Conservation (phyloP, 164 flowering plant species). For the Santalum album region DNA sequence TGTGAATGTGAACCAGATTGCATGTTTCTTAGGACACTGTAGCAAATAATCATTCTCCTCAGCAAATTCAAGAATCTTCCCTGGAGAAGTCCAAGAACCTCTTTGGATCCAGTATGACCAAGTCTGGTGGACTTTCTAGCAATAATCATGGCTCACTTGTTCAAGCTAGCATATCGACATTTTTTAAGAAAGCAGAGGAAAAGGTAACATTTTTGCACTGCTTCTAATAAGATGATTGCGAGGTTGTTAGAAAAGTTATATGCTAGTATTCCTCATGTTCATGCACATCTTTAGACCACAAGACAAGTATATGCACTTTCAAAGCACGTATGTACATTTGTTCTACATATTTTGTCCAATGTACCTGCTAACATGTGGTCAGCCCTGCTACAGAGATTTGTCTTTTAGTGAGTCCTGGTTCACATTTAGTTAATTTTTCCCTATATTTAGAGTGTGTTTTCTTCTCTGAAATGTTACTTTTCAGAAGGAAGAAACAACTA, state of each 20-base stretch:
- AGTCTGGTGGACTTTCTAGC: not conserved
- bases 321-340: too few species aligned
- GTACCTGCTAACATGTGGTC: too few species aligned
- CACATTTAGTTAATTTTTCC: not conserved
- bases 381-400: too few species aligned
- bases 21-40: conserved; percentile 10
- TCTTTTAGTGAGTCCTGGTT: not conserved
- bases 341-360: too few species aligned
- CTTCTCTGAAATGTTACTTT: conserved; percentile 8
- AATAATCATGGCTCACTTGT: conserved; percentile 40
- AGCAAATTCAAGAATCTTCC: conserved; percentile 15
- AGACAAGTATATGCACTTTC: not conserved
- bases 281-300: not conserved
- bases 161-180: conserved; percentile 31
- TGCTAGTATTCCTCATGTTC: not conserved
- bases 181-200: conserved; percentile 62
- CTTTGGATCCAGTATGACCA: conserved; percentile 7
- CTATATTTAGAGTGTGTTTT: not conserved
- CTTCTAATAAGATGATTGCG: not conserved
- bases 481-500: conserved; percentile 21
- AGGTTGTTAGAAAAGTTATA: too few species aligned
- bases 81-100: conserved; percentile 18
- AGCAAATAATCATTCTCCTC: conserved; percentile 9
- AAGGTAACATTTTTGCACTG: conserved; percentile 29
- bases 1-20: not conserved